Evolutionary conservation across 148 eudicot species (phyloP), one percentile per base, ranked within the genome.

Genomic region (Limonium bicolor): DNA sequence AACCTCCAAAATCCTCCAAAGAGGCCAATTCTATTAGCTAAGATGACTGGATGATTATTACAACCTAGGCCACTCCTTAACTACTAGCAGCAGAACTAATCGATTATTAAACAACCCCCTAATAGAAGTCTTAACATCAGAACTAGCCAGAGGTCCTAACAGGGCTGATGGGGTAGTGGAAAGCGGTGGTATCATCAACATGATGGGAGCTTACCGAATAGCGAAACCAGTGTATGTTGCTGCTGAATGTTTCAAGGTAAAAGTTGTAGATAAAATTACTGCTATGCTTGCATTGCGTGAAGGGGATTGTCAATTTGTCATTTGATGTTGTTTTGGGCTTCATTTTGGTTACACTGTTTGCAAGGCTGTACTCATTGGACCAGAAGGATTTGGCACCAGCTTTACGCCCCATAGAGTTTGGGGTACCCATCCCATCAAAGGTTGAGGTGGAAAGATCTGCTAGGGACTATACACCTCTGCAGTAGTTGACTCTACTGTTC

Each of bases 121-220:
- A n/a, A n/a, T n/a, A n/a, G n/a, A n/a, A n/a, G n/a, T n/a, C n/a
- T n/a, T n/a, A n/a, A n/a, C n/a, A n/a, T n/a, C n/a, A n/a, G n/a
- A n/a, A n/a, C n/a, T n/a, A n/a, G n/a, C n/a, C n/a, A n/a, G n/a
- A n/a, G n/a, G n/a, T n/a, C n/a, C n/a, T n/a, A n/a, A n/a, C n/a
- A n/a, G n/a, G n/a, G n/a, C n/a, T n/a, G 96, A 86, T 53, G 96
- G 96, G 20, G 86, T 86, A 27, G 96, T 86, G 21, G 96, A 86
- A 64, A 81, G 93, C 55, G 96, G 93, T 46, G 96, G 93, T 27
- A 72, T 86, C 19, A 86, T 86, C 23, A 86, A 86, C 64, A 86
- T 86, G 95, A 86, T 86, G 96, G 95, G 96, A 20, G 78, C 96
- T 5, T 86, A 86, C 54, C 96, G 78, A 69, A 81, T 81, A 62